These are phyloP conservation scores for Eucalyptus lansdowneana DNA, from an alignment of 345 rosid genomes.

Conservation along the genomic window DNA sequence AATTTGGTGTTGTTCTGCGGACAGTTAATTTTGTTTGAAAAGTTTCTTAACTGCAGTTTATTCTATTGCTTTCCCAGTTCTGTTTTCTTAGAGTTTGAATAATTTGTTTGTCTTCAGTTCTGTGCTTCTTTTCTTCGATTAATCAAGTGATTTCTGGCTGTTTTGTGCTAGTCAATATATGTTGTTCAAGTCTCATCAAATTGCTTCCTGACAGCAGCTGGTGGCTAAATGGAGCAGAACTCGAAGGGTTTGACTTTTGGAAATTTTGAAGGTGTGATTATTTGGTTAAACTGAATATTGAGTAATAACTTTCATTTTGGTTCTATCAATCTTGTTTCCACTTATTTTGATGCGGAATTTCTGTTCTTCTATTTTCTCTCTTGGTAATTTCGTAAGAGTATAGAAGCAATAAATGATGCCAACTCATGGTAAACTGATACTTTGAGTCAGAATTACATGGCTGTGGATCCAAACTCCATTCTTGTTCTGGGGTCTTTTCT, in stretches of 20 bases:
- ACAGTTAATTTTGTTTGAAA: not conserved
- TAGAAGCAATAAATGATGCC: not conserved
- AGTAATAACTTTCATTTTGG: not conserved
- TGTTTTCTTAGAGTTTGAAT: not conserved
- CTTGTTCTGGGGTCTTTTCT: not conserved
- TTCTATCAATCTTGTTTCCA: not conserved
- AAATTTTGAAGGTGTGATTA: slow-evolving; percentile 12
- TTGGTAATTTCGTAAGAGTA: not conserved
- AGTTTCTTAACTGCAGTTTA: not conserved
- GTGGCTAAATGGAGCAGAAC: slow-evolving; percentile 31
- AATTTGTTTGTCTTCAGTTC: not conserved
- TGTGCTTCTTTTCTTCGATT: not conserved
- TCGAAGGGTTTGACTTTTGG: slow-evolving; percentile 5
- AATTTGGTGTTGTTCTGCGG: not conserved
- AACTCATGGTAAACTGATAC: not conserved
- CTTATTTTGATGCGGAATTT: not conserved
- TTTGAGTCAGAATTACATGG: not conserved
- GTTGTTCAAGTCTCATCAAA: not conserved
- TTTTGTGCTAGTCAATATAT: not conserved
- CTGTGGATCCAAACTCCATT: not conserved
- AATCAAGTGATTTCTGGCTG: not conserved
- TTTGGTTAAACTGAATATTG: not conserved
- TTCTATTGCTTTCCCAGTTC: not conserved
- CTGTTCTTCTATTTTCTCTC: not conserved
- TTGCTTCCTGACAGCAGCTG: not conserved